A percentile compares a stretch with the other conserved stretches of the same genome.
phyloP scores from a whole-genome alignment of 495 filamentous ascomycete species.

The Annulohypoxylon moriforme region DNA sequence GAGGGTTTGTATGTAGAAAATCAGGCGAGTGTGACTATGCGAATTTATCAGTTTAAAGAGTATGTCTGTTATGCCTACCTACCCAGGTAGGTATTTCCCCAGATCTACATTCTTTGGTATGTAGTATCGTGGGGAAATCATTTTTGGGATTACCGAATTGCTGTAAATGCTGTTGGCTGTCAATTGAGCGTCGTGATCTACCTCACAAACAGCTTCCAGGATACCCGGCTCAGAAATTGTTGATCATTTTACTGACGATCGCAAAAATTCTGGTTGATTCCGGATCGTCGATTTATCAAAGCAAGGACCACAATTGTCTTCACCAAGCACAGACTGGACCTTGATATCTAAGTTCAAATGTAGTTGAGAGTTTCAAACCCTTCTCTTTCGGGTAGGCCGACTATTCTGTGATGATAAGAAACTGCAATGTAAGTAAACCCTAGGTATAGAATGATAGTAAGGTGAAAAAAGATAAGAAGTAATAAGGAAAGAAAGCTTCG shows the following conservation, averaged over 20 bases:
- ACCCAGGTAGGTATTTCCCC: not conserved
- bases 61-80: not conserved
- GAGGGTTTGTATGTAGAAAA: not conserved
- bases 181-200: not conserved
- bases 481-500: not conserved
- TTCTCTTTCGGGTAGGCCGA: not conserved
- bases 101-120: not conserved
- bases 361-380: not conserved
- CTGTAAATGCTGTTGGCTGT: not conserved
- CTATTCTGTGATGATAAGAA: not conserved
- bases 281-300: not conserved
- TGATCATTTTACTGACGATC: not conserved
- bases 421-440: not conserved
- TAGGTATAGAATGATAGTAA: not conserved
- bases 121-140: conserved; percentile 6
- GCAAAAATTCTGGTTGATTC: not conserved
- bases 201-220: not conserved
- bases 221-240: not conserved
- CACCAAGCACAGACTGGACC: not conserved
- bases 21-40: not conserved
- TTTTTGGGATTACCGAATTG: not conserved
- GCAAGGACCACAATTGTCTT: not conserved
- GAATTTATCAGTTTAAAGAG: not conserved
- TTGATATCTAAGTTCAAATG: not conserved
- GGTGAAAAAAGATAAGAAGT: no score